Conservation (phyloP, 345 rosid species). For the Aegle marmelos region DNA sequence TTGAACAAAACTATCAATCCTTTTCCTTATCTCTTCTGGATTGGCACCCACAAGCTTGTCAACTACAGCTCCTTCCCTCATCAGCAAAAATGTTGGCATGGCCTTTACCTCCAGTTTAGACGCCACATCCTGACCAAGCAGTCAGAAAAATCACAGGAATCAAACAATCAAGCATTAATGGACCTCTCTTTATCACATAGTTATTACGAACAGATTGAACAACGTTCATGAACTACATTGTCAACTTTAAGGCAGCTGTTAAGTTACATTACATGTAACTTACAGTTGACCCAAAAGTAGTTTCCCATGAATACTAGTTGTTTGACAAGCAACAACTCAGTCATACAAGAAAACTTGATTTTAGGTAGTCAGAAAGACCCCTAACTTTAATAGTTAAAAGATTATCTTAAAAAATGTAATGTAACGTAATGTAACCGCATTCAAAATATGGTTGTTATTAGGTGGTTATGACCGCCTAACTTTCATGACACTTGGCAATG, state of each 20-base stretch:
- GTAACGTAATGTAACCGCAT: too few relatives aligned
- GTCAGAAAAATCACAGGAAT: conserved; percentile 7
- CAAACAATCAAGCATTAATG: neutral
- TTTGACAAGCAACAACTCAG: too few relatives aligned
- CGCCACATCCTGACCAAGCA: conserved; percentile 67
- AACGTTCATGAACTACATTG: neutral
- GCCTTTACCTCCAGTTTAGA: conserved; percentile 65
- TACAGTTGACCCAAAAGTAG: too few relatives aligned
- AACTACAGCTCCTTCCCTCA: conserved; percentile 53
- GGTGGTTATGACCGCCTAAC: neutral
- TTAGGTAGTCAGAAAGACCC: too few relatives aligned
- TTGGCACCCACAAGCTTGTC: conserved; percentile 91
- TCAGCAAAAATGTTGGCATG: conserved; percentile 88
- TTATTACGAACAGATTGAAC: neutral
- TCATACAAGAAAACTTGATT: too few relatives aligned
- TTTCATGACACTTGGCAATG: neutral
- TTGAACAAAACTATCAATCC: conserved; percentile 63
- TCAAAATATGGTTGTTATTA: neutral
- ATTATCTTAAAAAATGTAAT: neutral
- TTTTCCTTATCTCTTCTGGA: conserved; percentile 83
- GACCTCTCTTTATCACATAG: neutral
- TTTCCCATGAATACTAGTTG: too few relatives aligned
- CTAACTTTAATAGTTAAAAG: neutral
- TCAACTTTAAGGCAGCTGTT: neutral
- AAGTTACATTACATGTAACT: too few relatives aligned